A percentile compares a stretch with the other conserved stretches of the same genome.
phyloP scores from a whole-genome alignment of 345 rosid genomes.

The Cardamine resedifolia region DNA sequence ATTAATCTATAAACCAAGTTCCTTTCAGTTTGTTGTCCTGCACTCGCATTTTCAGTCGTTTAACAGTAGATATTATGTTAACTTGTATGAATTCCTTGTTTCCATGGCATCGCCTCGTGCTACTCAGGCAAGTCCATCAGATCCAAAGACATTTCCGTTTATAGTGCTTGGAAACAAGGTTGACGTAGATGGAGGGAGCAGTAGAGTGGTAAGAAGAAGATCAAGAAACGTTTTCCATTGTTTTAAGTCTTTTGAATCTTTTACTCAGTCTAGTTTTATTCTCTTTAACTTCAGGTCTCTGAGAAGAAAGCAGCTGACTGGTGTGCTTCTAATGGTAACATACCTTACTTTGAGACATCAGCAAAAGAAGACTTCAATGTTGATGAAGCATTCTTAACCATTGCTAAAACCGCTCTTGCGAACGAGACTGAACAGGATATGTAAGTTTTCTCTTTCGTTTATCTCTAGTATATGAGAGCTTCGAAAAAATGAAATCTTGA shows the following conservation, averaged over 20 bases:
- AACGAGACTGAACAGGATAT: conserved; percentile 60
- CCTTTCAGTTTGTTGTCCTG: not conserved
- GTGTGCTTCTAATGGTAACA: conserved; percentile 69
- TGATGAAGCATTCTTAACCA: conserved; percentile 73
- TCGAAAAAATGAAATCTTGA: not conserved
- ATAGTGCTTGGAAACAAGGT: conserved; percentile 96
- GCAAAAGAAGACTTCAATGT: conserved; percentile 74
- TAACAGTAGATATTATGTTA: not conserved
- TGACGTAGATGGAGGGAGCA: conserved; percentile 97
- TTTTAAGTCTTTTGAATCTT: not conserved
- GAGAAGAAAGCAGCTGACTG: conserved; percentile 76
- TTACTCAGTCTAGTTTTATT: not conserved
- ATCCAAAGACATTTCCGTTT: conserved; percentile 76
- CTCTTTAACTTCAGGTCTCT: conserved; percentile 52
- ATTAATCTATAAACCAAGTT: not conserved
- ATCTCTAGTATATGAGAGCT: not conserved
- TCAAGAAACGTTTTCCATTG: not conserved
- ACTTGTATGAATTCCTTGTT: not conserved
- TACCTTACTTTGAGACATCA: conserved; percentile 89
- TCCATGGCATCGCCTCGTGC: not conserved
- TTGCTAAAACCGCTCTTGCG: conserved; percentile 60
- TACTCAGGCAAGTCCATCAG: conserved; percentile 79
- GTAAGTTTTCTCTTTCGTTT: conserved; percentile 41
- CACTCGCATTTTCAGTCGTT: not conserved
- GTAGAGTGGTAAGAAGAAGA: conserved; percentile 77